phyloP scores from a whole-genome alignment of 345 rosid genomes.

The Syzygium oleosum region DNA sequence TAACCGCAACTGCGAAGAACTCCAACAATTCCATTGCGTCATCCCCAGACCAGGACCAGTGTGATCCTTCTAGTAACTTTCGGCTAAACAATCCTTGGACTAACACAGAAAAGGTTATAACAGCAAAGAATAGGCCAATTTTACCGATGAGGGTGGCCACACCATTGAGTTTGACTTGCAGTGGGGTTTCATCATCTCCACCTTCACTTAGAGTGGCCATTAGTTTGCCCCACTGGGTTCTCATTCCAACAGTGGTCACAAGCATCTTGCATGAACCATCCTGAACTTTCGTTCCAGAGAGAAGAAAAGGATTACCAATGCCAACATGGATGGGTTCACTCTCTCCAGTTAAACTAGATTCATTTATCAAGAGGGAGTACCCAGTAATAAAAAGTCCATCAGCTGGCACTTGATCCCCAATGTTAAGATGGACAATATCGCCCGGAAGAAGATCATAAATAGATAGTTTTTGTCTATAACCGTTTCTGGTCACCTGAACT shows the following conservation, averaged over 20 bases:
- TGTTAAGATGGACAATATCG: constrained; percentile 60
- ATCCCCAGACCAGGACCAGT: constrained; percentile 60
- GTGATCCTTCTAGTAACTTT: constrained; percentile 41
- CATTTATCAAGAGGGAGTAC: constrained; percentile 51
- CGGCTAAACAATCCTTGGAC: constrained; percentile 59
- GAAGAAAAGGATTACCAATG: constrained; percentile 45
- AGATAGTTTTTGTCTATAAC: constrained; percentile 44
- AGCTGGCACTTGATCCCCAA: constrained; percentile 76
- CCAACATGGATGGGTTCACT: constrained; percentile 45
- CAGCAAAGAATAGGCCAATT: constrained; percentile 69
- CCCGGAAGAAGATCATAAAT: constrained; percentile 72
- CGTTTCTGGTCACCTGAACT: constrained; percentile 55
- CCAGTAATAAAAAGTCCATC: constrained; percentile 66
- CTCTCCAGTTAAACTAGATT: constrained; percentile 70
- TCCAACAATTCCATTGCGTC: constrained; percentile 61
- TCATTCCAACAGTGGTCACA: constrained; percentile 82
- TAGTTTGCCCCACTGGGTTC: constrained; percentile 85
- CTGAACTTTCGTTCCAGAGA: constrained; percentile 70
- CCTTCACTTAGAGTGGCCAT: constrained; percentile 78
- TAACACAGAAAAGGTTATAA: constrained; percentile 66
- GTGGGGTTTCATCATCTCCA: constrained; percentile 79
- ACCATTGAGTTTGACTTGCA: constrained; percentile 75
- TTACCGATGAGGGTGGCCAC: constrained; percentile 78
- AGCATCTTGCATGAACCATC: constrained; percentile 80
- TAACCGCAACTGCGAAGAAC: constrained; percentile 75